Evolutionary conservation across 805 yeast genomes (phyloP), one percentile per base, ranked within the genome.

Genomic region (Clavispora santaluciae): DNA sequence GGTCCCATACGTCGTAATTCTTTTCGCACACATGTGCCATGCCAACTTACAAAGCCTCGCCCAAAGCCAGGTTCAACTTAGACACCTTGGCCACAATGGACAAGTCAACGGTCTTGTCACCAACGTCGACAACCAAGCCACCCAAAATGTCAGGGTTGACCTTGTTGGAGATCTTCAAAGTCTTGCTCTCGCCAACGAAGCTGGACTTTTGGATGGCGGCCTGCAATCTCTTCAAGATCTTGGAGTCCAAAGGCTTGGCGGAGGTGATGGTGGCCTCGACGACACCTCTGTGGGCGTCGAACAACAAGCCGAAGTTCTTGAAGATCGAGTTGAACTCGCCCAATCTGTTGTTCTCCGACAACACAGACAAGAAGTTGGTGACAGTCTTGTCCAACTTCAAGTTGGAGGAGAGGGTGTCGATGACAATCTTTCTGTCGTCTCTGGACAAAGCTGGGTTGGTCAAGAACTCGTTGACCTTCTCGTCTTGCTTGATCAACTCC

Each of bases 301-400:
- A 80, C 59, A 93, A 81, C 57, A 78, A 69, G 53, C 77, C 72
- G 66, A 84, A 93, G 72, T 88, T 86, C 50, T 73, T 64, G 57
- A 78, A 75, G 62, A 93, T 77, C 42, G 73, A 66, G 42, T 72
- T 63, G 56, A 93, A 76, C 56, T 89, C 68, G 46, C 71, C 67
- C 67, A 93, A 79, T 73, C 99, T 83, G 83, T 90, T 88, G 84
- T 93, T 90, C 63, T 88, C 95, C 55, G 96, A 88, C 55, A 93
- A 75, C 37, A 90, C 95, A 45, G 66, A 64, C 65, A 93, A 78
- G 64, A 93, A 79, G 76, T 90, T 93, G 55, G 78, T 57, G 45
- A 86, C 83, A 46, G 89, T 73, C 53, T 78, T 70, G 67, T 87
- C 95, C 55, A 83, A 72, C 44, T 60, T 59, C 53, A 70, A 66